A percentile compares a stretch with the other conserved stretches of the same genome.
These are phyloP conservation scores for Corniculantispora saksenae DNA, from an alignment of 2,329 filamentous ascomycete species.

Conservation along the genomic window DNA sequence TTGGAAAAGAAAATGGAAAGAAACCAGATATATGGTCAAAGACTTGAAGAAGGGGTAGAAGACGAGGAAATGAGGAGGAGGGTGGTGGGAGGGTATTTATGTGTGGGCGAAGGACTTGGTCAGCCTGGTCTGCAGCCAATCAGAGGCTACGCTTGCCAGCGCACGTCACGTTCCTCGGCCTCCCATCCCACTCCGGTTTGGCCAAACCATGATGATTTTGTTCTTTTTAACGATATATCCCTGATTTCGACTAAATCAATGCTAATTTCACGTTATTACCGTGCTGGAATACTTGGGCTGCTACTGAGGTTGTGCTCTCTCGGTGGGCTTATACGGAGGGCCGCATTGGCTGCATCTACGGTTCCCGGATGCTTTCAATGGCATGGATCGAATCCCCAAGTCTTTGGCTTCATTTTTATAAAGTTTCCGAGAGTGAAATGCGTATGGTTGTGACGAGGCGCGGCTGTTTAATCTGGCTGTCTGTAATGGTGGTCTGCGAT, in stretches of 20 bases:
- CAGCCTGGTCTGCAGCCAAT: conserved; percentile 13
- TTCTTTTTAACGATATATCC: background rate
- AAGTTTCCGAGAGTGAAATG: background rate
- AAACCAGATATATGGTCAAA: background rate
- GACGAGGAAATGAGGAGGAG: background rate
- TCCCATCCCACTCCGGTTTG: background rate
- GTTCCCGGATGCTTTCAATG: background rate
- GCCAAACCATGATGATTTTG: background rate
- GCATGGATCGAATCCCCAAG: background rate
- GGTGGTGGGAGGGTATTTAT: conserved; percentile 18
- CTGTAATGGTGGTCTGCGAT: background rate
- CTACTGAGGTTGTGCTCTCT: background rate
- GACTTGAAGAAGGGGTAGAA: background rate
- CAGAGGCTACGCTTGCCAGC: background rate
- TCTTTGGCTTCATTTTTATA: background rate
- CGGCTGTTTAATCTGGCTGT: background rate
- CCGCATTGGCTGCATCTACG: background rate
- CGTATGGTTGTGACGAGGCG: background rate
- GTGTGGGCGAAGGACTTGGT: conserved; percentile 11
- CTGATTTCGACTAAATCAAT: background rate
- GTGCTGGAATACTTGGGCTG: conserved; percentile 3
- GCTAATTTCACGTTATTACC: background rate
- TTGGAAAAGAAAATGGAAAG: background rate
- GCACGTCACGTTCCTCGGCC: conserved; percentile 4
- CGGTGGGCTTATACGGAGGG: background rate